phyloP scores from a whole-genome alignment of 2,329 filamentous ascomycete genomes.

The Dryadomyces quercus-mongolicae region DNA sequence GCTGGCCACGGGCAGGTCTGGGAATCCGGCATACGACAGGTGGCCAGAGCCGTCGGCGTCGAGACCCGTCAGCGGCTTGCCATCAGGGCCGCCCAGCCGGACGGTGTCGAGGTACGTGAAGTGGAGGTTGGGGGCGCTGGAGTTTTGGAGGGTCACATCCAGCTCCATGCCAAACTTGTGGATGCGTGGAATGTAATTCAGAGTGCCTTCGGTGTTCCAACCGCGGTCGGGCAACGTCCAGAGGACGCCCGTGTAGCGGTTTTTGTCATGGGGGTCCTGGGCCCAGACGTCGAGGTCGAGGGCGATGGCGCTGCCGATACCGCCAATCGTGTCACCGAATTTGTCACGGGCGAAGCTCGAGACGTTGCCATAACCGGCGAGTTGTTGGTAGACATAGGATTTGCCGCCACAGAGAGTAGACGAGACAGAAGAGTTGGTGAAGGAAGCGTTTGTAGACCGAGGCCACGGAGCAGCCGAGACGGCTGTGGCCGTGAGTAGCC shows the following conservation, averaged over 20 bases:
- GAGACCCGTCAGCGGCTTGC: slow-evolving; percentile 49
- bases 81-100: slow-evolving; percentile 50
- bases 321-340: slow-evolving; percentile 57
- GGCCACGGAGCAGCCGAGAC: background rate
- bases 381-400: slow-evolving; percentile 51
- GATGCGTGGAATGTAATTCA: slow-evolving; percentile 55
- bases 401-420: slow-evolving; percentile 42
- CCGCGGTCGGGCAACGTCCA: slow-evolving; percentile 57
- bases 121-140: slow-evolving; percentile 46
- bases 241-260: slow-evolving; percentile 44
- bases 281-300: slow-evolving; percentile 42
- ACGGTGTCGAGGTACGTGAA: slow-evolving; percentile 54
- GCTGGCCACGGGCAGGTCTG: slow-evolving; percentile 48
- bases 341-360: slow-evolving; percentile 48
- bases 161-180: slow-evolving; percentile 55
- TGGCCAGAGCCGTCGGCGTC: slow-evolving; percentile 45
- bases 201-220: slow-evolving; percentile 61
- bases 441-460: background rate
- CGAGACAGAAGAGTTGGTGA: background rate
- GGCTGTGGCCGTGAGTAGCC: background rate
- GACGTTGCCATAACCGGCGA: slow-evolving; percentile 55
- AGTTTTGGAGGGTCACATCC: slow-evolving; percentile 38
- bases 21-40: slow-evolving; percentile 44
- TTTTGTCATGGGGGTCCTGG: slow-evolving; percentile 30
- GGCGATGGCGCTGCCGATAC: slow-evolving; percentile 54